phyloP scores from a whole-genome alignment of 164 flowering plant species.

The Macadamia tetraphylla region DNA sequence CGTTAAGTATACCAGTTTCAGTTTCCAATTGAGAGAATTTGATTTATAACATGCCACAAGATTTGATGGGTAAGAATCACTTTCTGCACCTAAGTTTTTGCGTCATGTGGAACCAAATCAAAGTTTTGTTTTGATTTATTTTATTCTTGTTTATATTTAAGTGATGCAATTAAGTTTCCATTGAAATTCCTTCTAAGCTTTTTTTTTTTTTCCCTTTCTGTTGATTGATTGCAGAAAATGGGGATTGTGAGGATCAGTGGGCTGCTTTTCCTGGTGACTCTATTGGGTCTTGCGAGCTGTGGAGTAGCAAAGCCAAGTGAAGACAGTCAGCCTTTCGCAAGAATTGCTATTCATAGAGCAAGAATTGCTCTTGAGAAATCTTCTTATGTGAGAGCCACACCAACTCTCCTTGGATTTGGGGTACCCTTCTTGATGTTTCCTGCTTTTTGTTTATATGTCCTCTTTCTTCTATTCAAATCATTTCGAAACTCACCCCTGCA shows the following conservation, averaged over 20 bases:
- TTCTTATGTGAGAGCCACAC: constrained; percentile 35
- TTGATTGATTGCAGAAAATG: constrained; percentile 14
- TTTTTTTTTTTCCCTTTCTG: not conserved
- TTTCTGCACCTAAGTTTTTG: not conserved
- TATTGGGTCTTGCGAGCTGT: constrained; percentile 25
- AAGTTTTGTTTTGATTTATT: not conserved
- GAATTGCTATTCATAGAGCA: constrained; percentile 54
- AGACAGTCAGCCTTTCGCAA: constrained; percentile 54
- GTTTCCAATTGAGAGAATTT: too few species aligned
- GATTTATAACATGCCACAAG: too few species aligned
- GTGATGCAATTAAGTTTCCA: not conserved
- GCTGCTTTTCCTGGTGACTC: constrained; percentile 18
- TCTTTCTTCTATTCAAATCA: not conserved
- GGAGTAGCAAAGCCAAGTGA: constrained; percentile 32
- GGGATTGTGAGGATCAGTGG: constrained; percentile 20
- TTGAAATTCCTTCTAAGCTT: not conserved
- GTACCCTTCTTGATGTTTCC: constrained; percentile 18
- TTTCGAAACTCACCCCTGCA: too few species aligned
- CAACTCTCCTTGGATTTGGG: constrained; percentile 42
- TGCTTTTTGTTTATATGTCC: not conserved
- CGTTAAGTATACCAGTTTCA: constrained; percentile 37
- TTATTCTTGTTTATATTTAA: too few species aligned
- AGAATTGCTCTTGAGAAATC: constrained; percentile 27
- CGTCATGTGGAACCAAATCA: too few species aligned
- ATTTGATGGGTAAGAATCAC: too few species aligned